Conservation (phyloP, 306 rosid genomes). For the Sechiopsis laciniata region DNA sequence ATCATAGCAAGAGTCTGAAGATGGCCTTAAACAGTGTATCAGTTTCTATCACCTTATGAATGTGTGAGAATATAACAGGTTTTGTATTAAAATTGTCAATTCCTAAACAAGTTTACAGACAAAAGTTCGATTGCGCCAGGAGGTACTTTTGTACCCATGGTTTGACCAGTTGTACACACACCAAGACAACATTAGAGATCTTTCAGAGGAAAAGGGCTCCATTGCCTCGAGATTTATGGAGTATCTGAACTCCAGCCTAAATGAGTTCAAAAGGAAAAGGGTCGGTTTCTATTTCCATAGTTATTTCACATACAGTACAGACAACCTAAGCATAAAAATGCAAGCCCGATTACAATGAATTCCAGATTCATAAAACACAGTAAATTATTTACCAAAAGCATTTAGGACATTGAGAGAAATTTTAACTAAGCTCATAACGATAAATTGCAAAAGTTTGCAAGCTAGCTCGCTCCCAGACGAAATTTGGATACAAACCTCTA, state of each 20-base stretch:
- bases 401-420: neutral
- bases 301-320: neutral
- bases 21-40: neutral
- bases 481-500: constrained; percentile 2
- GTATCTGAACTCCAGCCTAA: constrained; percentile 11
- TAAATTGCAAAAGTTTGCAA: constrained; percentile 11
- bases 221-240: neutral
- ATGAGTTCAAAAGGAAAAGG: neutral
- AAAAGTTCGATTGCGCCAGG: too few relatives aligned
- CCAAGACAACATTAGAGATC: neutral
- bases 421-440: neutral
- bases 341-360: neutral
- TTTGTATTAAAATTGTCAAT: too few relatives aligned
- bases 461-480: too few relatives aligned
- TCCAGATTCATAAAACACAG: neutral
- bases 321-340: neutral
- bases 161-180: too few relatives aligned
- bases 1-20: too few relatives aligned
- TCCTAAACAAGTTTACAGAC: too few relatives aligned
- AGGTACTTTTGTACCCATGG: too few relatives aligned
- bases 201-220: neutral
- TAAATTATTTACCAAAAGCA: neutral
- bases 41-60: neutral
- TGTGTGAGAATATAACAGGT: too few relatives aligned
- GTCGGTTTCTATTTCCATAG: constrained; percentile 4